Conservation (phyloP, 768 basidiomycete genomes). For the Clathrus columnatus region DNA sequence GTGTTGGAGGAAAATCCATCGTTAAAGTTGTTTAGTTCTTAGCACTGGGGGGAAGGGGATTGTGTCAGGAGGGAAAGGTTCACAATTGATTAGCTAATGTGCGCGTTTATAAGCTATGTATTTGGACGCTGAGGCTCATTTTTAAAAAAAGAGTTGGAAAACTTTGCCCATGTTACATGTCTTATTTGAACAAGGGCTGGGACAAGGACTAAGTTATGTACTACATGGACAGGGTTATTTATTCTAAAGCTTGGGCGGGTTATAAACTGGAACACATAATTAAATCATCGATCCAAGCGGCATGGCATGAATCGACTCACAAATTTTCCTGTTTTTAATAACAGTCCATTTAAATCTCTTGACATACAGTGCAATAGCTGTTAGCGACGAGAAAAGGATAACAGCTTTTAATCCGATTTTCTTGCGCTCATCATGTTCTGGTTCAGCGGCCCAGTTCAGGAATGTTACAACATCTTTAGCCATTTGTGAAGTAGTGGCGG, state of each 20-base stretch:
- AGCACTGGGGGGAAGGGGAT: background rate
- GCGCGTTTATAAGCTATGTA: background rate
- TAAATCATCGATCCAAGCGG: conserved; percentile 9
- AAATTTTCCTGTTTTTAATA: conserved; percentile 90
- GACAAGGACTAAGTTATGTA: conserved; percentile 3
- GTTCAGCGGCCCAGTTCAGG: conserved; percentile 95
- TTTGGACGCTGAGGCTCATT: background rate
- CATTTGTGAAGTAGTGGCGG: conserved; percentile 96
- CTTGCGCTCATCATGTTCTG: conserved; percentile 96
- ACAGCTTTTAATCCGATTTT: conserved; percentile 94
- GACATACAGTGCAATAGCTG: conserved; percentile 73
- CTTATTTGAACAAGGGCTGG: background rate
- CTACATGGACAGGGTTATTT: background rate
- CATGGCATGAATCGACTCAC: conserved; percentile 38
- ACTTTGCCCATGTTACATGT: background rate
- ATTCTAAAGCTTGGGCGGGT: conserved; percentile 23
- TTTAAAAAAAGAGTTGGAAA: no score
- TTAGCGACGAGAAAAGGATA: conserved; percentile 83
- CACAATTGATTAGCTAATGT: background rate
- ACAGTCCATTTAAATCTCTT: conserved; percentile 93
- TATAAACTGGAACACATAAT: conserved; percentile 26
- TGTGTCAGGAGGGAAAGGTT: background rate
- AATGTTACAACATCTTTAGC: conserved; percentile 97
- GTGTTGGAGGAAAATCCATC: conserved; percentile 2
- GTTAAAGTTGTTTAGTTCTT: background rate